A percentile compares a stretch with the other conserved stretches of the same genome.
These are phyloP conservation scores for Salix purpurea DNA, from an alignment of 345 rosid species.

Conservation along the genomic window DNA sequence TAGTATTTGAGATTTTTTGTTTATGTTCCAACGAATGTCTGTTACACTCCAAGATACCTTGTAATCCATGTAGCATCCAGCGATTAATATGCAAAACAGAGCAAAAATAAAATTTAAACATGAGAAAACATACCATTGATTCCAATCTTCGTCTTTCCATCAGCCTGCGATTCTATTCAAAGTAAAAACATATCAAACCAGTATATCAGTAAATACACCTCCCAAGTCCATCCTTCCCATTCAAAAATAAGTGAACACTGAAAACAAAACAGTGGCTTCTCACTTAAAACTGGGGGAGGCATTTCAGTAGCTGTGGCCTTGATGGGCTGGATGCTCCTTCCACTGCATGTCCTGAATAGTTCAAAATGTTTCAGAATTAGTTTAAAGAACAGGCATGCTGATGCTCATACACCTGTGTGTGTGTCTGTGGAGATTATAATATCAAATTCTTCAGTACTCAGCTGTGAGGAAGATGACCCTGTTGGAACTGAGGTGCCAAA, in stretches of 20 bases:
- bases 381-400: background rate
- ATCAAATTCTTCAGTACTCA: conserved; percentile 27
- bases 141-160: conserved; percentile 72
- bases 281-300: conserved; percentile 62
- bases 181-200: conserved; percentile 21
- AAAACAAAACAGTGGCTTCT: conserved; percentile 17
- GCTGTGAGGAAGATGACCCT: conserved; percentile 52
- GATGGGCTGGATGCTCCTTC: conserved; percentile 49
- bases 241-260: background rate
- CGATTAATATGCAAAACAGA: background rate
- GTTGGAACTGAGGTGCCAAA: conserved; percentile 46
- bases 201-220: conserved; percentile 19
- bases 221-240: background rate
- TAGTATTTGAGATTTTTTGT: background rate
- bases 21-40: background rate
- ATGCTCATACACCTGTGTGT: background rate
- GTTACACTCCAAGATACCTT: background rate
- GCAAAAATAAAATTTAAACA: background rate
- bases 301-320: conserved; percentile 75
- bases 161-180: conserved; percentile 45
- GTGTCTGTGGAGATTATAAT: no score
- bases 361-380: background rate
- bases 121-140: conserved; percentile 66
- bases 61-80: background rate
- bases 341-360: conserved; percentile 39